phyloP scores from a whole-genome alignment of 129 eudicot species.

The Erigeron canadensis region DNA sequence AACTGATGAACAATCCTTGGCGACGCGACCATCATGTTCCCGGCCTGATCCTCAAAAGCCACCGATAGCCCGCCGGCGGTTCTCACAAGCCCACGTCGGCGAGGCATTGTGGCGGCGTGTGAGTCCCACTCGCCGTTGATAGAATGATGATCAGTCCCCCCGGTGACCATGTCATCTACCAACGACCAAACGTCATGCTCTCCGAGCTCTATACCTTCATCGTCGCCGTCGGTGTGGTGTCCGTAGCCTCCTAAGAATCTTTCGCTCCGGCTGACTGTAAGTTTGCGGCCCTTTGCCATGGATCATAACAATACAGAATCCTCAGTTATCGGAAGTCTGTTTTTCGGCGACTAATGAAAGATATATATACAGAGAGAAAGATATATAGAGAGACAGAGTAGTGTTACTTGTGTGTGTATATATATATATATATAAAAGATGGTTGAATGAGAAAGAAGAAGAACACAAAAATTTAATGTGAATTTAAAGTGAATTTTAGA shows the following conservation, averaged over 20 bases:
- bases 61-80: constrained; percentile 69
- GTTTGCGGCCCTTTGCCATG: constrained; percentile 81
- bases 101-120: constrained; percentile 32
- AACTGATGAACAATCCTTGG: constrained; percentile 66
- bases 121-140: constrained; percentile 43
- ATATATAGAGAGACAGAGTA: too few relatives aligned
- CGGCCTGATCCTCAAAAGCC: constrained; percentile 48
- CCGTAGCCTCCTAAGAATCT: constrained; percentile 52
- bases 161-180: constrained; percentile 53
- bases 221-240: constrained; percentile 27
- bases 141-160: background rate
- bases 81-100: constrained; percentile 13
- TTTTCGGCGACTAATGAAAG: constrained; percentile 34
- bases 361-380: too few relatives aligned
- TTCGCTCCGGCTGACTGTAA: constrained; percentile 72
- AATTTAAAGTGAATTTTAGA: constrained; percentile 56
- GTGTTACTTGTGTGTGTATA: background rate
- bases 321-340: constrained; percentile 22
- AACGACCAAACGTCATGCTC: constrained; percentile 81
- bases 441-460: background rate
- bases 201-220: constrained; percentile 46
- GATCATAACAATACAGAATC: constrained; percentile 25
- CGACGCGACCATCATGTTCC: constrained; percentile 24
- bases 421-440: constrained; percentile 68
- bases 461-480: constrained; percentile 36